Percentiles rank a stretch among this genome's conserved stretches.
Evolutionary conservation across 192 early-diverging fungal species (phyloP).

Genomic region (Backusella psychrophila): DNA sequence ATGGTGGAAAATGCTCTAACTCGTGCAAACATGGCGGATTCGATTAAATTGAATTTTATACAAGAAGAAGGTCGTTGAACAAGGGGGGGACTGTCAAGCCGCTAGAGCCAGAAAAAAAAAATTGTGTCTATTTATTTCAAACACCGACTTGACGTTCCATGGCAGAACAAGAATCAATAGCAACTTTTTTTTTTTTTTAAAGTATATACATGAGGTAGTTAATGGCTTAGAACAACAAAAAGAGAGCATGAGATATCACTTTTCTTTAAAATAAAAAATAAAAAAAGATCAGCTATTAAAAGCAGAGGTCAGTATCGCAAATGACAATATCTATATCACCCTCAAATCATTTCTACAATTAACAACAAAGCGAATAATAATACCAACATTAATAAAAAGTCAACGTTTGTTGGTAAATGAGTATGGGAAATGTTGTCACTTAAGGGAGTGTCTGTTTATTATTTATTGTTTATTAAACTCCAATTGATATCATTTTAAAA

Average conservation of each 20-base stretch:
- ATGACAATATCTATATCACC: too few species aligned
- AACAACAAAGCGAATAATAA: too few species aligned
- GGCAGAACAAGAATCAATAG: not conserved
- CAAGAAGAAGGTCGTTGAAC: not conserved
- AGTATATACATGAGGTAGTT: too few species aligned
- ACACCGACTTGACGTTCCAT: not conserved
- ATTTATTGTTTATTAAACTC: not conserved
- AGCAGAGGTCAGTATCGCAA: too few species aligned
- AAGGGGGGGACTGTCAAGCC: conserved; percentile 1
- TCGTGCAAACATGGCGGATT: conserved; percentile 2
- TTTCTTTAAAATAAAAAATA: too few species aligned
- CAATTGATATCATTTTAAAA: not conserved
- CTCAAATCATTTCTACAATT: too few species aligned
- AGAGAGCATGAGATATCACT: too few species aligned
- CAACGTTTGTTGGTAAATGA: not conserved
- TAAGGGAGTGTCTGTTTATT: not conserved
- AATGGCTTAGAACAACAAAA: too few species aligned
- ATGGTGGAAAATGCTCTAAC: conserved; percentile 15
- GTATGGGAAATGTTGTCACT: not conserved
- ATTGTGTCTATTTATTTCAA: not conserved
- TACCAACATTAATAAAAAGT: too few species aligned
- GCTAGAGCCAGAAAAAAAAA: not conserved
- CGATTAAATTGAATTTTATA: not conserved
- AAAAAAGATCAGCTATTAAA: not conserved
- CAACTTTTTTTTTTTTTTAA: too few species aligned